A percentile compares a stretch with the other conserved stretches of the same genome.
Evolutionary conservation across 257 asterid genomes (phyloP).

Genomic region (Forsythia suspensa): DNA sequence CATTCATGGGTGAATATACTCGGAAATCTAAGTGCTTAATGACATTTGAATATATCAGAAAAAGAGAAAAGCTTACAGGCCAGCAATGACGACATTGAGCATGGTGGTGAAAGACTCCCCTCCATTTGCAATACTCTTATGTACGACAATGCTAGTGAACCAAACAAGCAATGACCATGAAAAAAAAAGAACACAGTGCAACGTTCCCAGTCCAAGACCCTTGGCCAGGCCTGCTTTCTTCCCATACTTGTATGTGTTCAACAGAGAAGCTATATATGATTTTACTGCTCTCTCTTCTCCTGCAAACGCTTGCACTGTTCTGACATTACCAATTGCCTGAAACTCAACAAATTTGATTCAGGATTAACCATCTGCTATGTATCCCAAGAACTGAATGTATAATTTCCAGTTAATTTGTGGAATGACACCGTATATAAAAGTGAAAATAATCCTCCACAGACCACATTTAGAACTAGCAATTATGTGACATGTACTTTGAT

Average conservation of each 20-base stretch:
- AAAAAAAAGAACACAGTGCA: slow-evolving; percentile 88
- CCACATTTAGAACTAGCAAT: not conserved
- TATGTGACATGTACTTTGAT: not conserved
- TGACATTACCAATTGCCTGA: slow-evolving; percentile 85
- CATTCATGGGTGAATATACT: not conserved
- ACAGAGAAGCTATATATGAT: slow-evolving; percentile 55
- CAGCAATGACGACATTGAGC: slow-evolving; percentile 97
- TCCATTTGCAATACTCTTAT: slow-evolving; percentile 83
- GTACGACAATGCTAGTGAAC: slow-evolving; percentile 93
- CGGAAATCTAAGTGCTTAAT: not conserved
- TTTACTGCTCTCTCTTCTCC: slow-evolving; percentile 90
- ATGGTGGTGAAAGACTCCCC: slow-evolving; percentile 96
- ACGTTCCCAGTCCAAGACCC: slow-evolving; percentile 88
- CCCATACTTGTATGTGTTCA: slow-evolving; percentile 74
- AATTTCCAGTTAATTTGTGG: too few species aligned
- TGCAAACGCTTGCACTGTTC: slow-evolving; percentile 95
- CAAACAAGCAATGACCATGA: slow-evolving; percentile 97
- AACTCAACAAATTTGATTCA: not conserved
- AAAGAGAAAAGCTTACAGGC: slow-evolving; percentile 60
- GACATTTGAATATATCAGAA: not conserved
- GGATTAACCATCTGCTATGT: too few species aligned
- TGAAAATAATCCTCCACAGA: not conserved
- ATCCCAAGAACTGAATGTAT: too few species aligned
- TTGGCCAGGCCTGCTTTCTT: slow-evolving; percentile 90
- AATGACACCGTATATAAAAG: too few species aligned